Evolutionary conservation across 441 rosid species (phyloP), one percentile per base, ranked within the genome.

Genomic region (Melastoma candidum): DNA sequence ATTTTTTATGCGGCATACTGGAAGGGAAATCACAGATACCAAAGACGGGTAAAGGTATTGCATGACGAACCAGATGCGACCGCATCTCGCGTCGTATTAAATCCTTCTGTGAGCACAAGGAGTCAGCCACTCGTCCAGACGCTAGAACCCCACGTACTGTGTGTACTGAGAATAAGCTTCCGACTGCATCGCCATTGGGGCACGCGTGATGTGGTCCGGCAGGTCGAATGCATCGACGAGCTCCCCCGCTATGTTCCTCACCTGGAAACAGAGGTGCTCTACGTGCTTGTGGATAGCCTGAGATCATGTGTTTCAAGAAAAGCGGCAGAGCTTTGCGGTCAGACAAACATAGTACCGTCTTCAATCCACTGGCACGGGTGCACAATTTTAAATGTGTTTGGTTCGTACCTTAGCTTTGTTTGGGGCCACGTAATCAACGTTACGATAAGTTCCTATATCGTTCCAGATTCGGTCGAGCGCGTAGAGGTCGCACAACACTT

Each of bases 321-420:
- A 7, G 3, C 36, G 7, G 36, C 36, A 29, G 7, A 29, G 7
- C 3, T 29, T 7, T 29, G 7, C 7, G 36, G 36, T 29, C 36
- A 29, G 36, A 7, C 36, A 7, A 17, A 17, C 22, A 17, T 17
- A 17, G 22, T 17, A 17, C 22, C 22, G 22, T 17, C 36, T 3
- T 29, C 0, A 7, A 29, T 3, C 3, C 3, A 29, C 7, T 7
- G 36, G 36, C 3, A 29, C 36, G 3, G 36, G 36, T 29, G 36
- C 36, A 17, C 22, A 17, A 29, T 3, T 29, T 29, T 29, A 29
- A 29, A 29, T 29, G 36, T 7, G 36, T 48, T 1, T 11, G n/a
- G 12, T 1, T 52, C 56, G 56, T 81, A 93, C 99, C 97, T 93
- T 93, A 6, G 99, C 97, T 81, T 93, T 89, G 83, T 93, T 93